Percentiles rank a stretch among this genome's conserved stretches.
Evolutionary conservation across 148 eudicot genomes (phyloP).

Genomic region (Cornus florida): DNA sequence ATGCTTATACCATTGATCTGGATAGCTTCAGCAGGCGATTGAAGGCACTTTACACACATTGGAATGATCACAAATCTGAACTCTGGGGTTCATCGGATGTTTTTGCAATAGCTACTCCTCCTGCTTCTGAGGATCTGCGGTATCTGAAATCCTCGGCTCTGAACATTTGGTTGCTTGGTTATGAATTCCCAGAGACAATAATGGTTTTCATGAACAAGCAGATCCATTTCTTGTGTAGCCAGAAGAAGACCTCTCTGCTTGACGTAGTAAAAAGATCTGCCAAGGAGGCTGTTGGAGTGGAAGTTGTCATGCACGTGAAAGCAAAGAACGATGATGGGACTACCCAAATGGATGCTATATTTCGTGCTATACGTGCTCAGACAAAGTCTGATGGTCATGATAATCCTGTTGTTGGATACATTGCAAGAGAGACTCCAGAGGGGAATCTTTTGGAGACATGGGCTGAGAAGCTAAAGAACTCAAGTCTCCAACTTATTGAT

Average conservation of each 20-base stretch:
- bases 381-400: too few species aligned
- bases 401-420: too few species aligned
- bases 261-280: conserved; percentile 58
- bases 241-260: conserved; percentile 70
- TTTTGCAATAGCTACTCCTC: conserved; percentile 71
- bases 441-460: too few species aligned
- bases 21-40: conserved; percentile 49
- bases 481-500: too few species aligned
- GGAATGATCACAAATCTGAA: conserved; percentile 53
- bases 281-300: conserved; percentile 58
- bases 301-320: conserved; percentile 74
- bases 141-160: conserved; percentile 85
- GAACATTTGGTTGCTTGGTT: conserved; percentile 83
- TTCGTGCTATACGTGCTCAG: too few species aligned
- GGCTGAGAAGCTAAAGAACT: too few species aligned
- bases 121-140: conserved; percentile 77
- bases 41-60: conserved; percentile 53
- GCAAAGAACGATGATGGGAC: conserved; percentile 62
- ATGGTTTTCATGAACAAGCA: conserved; percentile 73
- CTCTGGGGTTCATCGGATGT: conserved; percentile 70
- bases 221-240: conserved; percentile 85
- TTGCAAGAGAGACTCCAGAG: too few species aligned
- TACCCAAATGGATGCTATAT: too few species aligned
- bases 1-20: too few species aligned
- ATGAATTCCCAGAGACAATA: conserved; percentile 87